phyloP scores from a whole-genome alignment of 495 filamentous ascomycete genomes.

The Hyaloscypha finlandica region DNA sequence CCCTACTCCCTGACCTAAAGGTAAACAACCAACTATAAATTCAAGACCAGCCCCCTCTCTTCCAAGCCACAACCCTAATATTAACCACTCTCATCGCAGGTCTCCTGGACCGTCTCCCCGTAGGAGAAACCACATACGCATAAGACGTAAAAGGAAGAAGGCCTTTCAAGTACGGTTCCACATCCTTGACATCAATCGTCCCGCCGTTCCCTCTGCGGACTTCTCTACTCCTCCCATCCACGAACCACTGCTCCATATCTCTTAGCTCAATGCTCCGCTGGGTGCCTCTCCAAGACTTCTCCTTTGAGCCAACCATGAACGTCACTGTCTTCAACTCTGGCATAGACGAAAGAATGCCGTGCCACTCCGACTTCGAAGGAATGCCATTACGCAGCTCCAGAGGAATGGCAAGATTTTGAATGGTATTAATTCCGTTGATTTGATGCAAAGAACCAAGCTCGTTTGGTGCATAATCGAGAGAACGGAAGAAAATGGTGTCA shows the following conservation, averaged over 20 bases:
- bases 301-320: conserved; percentile 8
- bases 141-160: not conserved
- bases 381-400: not conserved
- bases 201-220: not conserved
- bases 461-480: not conserved
- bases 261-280: conserved; percentile 6
- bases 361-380: not conserved
- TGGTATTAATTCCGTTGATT: not conserved
- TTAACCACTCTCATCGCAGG: not conserved
- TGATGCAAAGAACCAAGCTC: not conserved
- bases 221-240: conserved; percentile 5
- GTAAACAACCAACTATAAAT: not conserved
- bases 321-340: conserved; percentile 5
- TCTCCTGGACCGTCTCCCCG: no score
- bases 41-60: not conserved
- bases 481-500: conserved; percentile 14
- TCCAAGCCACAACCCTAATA: conserved; percentile 13
- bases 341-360: not conserved
- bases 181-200: not conserved
- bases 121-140: no score
- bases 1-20: not conserved
- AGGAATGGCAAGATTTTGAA: conserved; percentile 9
- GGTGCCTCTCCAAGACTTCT: conserved; percentile 1
- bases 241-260: conserved; percentile 13
- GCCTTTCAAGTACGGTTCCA: not conserved